These are phyloP conservation scores for Podaxis sp. DNA, from an alignment of 768 basidiomycete genomes.

Conservation along the genomic window DNA sequence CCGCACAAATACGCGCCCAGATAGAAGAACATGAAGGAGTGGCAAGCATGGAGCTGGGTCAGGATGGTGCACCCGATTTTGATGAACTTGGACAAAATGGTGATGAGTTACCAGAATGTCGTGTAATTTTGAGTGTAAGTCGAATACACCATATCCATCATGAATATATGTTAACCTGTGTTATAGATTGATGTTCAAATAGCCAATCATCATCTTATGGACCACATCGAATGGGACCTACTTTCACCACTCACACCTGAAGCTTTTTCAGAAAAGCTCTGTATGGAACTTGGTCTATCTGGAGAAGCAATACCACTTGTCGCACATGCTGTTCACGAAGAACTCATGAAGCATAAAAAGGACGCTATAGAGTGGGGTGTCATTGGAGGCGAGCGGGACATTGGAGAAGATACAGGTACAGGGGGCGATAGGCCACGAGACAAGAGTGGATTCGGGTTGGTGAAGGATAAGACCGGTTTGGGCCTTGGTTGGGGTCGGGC, in stretches of 20 bases:
- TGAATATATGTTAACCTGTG: neutral
- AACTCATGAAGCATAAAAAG: constrained; percentile 92
- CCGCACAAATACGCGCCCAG: constrained; percentile 87
- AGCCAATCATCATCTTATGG: constrained; percentile 84
- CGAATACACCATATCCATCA: neutral
- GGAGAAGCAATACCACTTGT: constrained; percentile 89
- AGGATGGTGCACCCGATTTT: constrained; percentile 51
- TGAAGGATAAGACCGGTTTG: constrained; percentile 82
- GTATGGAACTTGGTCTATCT: constrained; percentile 80
- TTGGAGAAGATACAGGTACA: constrained; percentile 24
- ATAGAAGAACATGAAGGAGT: constrained; percentile 87
- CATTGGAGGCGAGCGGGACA: constrained; percentile 53
- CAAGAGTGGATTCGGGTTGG: constrained; percentile 48
- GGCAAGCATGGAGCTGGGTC: constrained; percentile 71
- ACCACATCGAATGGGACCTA: constrained; percentile 99
- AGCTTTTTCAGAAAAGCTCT: constrained; percentile 75
- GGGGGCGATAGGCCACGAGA: constrained; percentile 36
- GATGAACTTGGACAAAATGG: constrained; percentile 40
- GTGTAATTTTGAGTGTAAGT: constrained; percentile 77
- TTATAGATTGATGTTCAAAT: constrained; percentile 96
- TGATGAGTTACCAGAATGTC: constrained; percentile 72
- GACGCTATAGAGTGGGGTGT: constrained; percentile 95
- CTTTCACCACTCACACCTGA: constrained; percentile 89
- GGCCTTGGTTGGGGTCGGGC: constrained; percentile 76
- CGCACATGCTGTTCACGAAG: constrained; percentile 92